Conservation (phyloP, 2,329 filamentous ascomycete species). For the Fulvia fulva region DNA sequence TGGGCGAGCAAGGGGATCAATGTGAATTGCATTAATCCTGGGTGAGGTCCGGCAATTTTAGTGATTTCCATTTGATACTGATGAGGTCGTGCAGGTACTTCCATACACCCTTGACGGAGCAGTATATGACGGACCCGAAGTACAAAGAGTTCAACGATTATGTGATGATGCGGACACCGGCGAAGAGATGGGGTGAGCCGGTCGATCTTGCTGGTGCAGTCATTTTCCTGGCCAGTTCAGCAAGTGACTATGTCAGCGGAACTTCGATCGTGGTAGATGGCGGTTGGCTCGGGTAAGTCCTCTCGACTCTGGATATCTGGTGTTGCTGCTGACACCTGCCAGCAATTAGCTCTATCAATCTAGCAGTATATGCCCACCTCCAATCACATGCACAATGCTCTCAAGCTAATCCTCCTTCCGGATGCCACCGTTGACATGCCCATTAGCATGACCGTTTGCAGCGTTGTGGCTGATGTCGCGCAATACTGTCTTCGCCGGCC, state of each 20-base stretch:
- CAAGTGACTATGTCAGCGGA: slow-evolving; percentile 73
- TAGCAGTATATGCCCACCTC: neutral
- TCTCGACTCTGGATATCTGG: neutral
- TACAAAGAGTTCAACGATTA: slow-evolving; percentile 55
- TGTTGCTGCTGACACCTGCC: neutral
- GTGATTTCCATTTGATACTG: slow-evolving; percentile 50
- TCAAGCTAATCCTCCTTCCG: neutral
- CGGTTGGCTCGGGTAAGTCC: slow-evolving; percentile 48
- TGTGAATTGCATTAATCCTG: slow-evolving; percentile 82
- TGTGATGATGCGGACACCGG: slow-evolving; percentile 75
- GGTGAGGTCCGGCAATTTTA: slow-evolving; percentile 32
- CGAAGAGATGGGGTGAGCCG: slow-evolving; percentile 73
- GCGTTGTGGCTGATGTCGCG: slow-evolving; percentile 10
- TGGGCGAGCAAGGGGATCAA: slow-evolving; percentile 72
- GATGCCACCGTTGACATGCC: neutral
- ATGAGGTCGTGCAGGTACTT: slow-evolving; percentile 29
- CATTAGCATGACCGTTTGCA: neutral
- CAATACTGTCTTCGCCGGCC: slow-evolving; percentile 21
- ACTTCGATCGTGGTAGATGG: slow-evolving; percentile 80
- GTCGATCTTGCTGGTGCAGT: slow-evolving; percentile 82
- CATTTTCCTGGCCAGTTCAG: slow-evolving; percentile 70
- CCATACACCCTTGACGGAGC: slow-evolving; percentile 22
- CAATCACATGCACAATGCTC: neutral
- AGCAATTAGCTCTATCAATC: neutral
- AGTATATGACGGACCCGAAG: slow-evolving; percentile 24